These are phyloP conservation scores for Pulveroboletus sp. DNA, from an alignment of 768 basidiomycete species.

Conservation along the genomic window DNA sequence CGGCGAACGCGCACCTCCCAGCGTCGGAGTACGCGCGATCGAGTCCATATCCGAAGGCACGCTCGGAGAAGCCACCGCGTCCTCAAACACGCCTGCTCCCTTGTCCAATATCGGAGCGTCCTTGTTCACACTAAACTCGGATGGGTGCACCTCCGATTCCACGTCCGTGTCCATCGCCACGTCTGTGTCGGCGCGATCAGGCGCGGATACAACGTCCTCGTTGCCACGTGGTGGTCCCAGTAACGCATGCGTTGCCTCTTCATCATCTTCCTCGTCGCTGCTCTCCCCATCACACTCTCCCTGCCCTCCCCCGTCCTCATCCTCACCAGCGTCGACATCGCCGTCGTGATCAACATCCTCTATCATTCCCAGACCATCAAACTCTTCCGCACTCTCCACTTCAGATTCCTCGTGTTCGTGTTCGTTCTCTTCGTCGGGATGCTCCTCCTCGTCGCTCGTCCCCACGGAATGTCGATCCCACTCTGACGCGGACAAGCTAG, in stretches of 20 bases:
- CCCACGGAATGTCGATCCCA: slow-evolving; percentile 18
- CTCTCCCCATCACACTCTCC: slow-evolving; percentile 40
- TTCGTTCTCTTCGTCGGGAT: slow-evolving; percentile 17
- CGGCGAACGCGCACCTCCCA: slow-evolving; percentile 19
- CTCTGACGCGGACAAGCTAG: slow-evolving; percentile 39
- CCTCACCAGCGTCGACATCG: not conserved
- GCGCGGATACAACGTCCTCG: not conserved
- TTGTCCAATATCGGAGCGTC: not conserved
- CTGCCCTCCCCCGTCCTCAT: slow-evolving; percentile 17
- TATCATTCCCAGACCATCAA: slow-evolving; percentile 29
- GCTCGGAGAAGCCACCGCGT: slow-evolving; percentile 20
- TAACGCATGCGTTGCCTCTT: slow-evolving; percentile 27
- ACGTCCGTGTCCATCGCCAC: slow-evolving; percentile 6
- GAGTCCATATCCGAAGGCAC: slow-evolving; percentile 29
- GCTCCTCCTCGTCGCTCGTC: slow-evolving; percentile 18
- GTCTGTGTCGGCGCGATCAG: not conserved
- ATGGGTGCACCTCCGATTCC: slow-evolving; percentile 6
- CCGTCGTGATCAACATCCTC: slow-evolving; percentile 11
- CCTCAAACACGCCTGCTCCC: slow-evolving; percentile 5
- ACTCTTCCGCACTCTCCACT: slow-evolving; percentile 35
- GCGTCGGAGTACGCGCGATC: slow-evolving; percentile 19
- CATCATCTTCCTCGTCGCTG: slow-evolving; percentile 35
- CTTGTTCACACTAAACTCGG: slow-evolving; percentile 6
- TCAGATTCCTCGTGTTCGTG: slow-evolving; percentile 24
- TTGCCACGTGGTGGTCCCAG: slow-evolving; percentile 13